phyloP scores from a whole-genome alignment of 2,329 filamentous ascomycete species.

The Zalaria obscura region DNA sequence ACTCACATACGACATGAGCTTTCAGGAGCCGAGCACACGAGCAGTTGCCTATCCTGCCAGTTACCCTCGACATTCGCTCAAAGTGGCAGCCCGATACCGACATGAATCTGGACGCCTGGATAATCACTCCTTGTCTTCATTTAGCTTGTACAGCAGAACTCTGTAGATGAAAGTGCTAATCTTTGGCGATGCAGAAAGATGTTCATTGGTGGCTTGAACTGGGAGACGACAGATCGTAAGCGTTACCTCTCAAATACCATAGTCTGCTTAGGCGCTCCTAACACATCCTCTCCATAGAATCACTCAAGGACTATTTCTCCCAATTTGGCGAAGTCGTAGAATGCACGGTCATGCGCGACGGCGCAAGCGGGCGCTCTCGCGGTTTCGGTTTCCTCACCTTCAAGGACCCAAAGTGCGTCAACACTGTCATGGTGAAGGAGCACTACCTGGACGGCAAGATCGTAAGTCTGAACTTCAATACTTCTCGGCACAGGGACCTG shows the following conservation, averaged over 20 bases:
- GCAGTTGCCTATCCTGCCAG: too few relatives aligned
- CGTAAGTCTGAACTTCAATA: conserved; percentile 40
- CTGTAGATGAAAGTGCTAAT: conserved; percentile 1
- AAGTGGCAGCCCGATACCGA: too few relatives aligned
- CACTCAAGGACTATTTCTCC: conserved; percentile 89
- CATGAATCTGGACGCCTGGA: background rate
- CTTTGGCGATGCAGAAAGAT: conserved; percentile 59
- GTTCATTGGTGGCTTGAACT: conserved; percentile 98
- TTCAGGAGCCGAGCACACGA: too few relatives aligned
- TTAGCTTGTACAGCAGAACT: background rate
- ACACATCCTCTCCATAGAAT: conserved; percentile 48
- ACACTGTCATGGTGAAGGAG: conserved; percentile 99
- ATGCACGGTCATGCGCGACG: conserved; percentile 98
- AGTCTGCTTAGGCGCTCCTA: conserved; percentile 11
- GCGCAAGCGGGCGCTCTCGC: conserved; percentile 79
- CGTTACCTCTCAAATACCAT: conserved; percentile 7
- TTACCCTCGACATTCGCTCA: too few relatives aligned
- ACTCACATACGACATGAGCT: too few relatives aligned
- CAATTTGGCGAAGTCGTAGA: conserved; percentile 95
- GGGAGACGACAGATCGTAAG: conserved; percentile 98
- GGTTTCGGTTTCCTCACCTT: conserved; percentile 98
- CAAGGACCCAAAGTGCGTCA: conserved; percentile 93
- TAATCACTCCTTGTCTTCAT: background rate
- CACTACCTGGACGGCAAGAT: conserved; percentile 97
- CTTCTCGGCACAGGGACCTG: background rate